Base-by-base conservation (phyloP, 306 rosid genomes). In the Quercus glauca region DNA sequence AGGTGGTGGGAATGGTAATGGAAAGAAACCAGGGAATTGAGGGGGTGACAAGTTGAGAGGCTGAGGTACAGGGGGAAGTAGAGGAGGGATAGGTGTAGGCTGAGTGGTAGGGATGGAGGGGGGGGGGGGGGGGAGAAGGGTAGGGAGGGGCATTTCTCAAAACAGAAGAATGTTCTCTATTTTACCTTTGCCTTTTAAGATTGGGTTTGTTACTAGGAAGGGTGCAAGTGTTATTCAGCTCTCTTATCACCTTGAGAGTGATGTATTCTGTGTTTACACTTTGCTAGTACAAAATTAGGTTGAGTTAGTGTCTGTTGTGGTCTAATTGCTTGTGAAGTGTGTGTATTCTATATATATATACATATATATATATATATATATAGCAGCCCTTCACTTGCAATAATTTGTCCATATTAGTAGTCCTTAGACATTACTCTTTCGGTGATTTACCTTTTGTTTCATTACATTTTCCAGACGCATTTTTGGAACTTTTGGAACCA, bases 401-500 rank as follows among this genome's bases (percentile, higher is more conserved):
- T 19, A 57, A 5, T 55, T 45, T 71, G 6, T 61, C 25, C 55
- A 55, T 71, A 19, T 45, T 28, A 17, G 9, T 57, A 58, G 69
- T 17, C 41, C 61, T 45, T 69, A 33, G 5, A 74, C 75, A 73
- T 23, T 64, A 20, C 56, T 58, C 23, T 59, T 71, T 17, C 14
- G 14, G 35, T 74, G 6, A 63, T 72, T 78, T 75, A 31, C 55
- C 35, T 79, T 76, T 35, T 49, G 53, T 29, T 76, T 35, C 3
- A 14, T 76, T 52, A 67, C 21, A 53, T 67, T 84, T 80, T 21
- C 5, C 80, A 95, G 99, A 93, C 79, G 84, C 98, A 85, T 95
- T 95, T 93, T 89, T 95, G 94, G 99, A 95, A 86, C 92, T 95
- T 69, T 76, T 95, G 91, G 99, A 95, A 89, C 99, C 99, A 53